Conservation (phyloP, 108 stramenopile genomes). For the Skeletonema marinoi region DNA sequence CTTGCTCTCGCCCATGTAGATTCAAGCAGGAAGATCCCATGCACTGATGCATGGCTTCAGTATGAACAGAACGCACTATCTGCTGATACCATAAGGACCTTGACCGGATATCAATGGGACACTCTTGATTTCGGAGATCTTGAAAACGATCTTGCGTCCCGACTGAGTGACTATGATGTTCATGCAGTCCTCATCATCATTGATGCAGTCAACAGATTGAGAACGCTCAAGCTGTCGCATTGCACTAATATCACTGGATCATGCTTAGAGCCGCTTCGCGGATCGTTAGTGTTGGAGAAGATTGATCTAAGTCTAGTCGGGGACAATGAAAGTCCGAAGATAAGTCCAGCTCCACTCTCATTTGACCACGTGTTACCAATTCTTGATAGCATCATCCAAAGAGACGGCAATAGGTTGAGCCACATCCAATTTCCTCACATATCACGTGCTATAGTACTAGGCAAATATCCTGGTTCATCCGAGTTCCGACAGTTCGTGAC, state of each 20-base stretch:
- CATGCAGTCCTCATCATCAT: not conserved
- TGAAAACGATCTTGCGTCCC: not conserved
- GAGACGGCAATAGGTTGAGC: not conserved
- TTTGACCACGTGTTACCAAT: not conserved
- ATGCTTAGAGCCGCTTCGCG: conserved; percentile 28
- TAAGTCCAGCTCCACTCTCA: not conserved
- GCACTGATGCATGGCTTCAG: not conserved
- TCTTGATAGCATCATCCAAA: not conserved
- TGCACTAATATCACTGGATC: conserved; percentile 6
- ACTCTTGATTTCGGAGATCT: conserved; percentile 19
- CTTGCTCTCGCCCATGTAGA: not conserved
- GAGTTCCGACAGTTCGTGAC: not conserved
- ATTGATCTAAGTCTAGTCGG: conserved; percentile 22
- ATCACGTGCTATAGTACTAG: not conserved
- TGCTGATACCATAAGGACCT: not conserved
- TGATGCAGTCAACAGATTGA: conserved; percentile 7
- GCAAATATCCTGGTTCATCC: not conserved
- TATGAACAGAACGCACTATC: not conserved
- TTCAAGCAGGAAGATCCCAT: not conserved
- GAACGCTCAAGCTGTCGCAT: conserved; percentile 2
- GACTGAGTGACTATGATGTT: conserved; percentile 6
- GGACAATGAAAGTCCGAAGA: not conserved
- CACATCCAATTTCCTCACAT: conserved; percentile 1
- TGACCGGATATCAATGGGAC: not conserved
- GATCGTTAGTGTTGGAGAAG: conserved; percentile 10